Evolutionary conservation across 768 basidiomycete species (phyloP).

Genomic region (Lactifluus pinguis): DNA sequence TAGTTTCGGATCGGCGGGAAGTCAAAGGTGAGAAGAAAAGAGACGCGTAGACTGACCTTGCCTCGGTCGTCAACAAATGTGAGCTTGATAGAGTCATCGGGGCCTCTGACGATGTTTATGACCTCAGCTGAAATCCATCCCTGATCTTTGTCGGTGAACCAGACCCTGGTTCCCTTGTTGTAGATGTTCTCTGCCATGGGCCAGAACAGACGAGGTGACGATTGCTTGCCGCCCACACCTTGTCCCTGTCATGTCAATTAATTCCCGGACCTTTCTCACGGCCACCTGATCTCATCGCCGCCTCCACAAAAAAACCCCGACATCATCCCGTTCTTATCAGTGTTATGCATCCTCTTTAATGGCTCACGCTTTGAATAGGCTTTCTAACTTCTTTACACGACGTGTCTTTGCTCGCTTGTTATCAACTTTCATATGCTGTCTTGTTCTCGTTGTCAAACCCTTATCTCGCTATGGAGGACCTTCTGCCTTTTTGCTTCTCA

Average conservation of each 20-base stretch:
- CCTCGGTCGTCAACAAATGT: constrained; percentile 85
- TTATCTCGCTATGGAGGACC: constrained; percentile 33
- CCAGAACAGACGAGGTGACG: constrained; percentile 11
- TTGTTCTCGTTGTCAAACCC: constrained; percentile 32
- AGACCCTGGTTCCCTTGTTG: constrained; percentile 82
- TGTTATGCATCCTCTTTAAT: not conserved
- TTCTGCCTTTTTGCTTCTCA: constrained; percentile 30
- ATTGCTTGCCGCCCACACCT: not conserved
- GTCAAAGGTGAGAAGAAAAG: constrained; percentile 3
- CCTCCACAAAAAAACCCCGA: no score
- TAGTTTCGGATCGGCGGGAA: not conserved
- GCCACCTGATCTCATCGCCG: not conserved
- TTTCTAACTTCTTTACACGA: constrained; percentile 21
- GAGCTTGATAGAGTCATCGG: constrained; percentile 73
- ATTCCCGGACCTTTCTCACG: constrained; percentile 7
- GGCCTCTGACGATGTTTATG: constrained; percentile 47
- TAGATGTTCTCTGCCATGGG: constrained; percentile 87
- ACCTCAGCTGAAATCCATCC: constrained; percentile 93
- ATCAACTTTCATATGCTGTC: constrained; percentile 36
- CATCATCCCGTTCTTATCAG: no score
- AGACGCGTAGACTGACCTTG: constrained; percentile 47
- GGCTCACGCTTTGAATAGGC: not conserved
- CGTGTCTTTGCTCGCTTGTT: constrained; percentile 34
- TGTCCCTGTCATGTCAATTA: not conserved
- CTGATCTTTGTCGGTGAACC: constrained; percentile 91